Conservation (phyloP, 148 eudicot species). For the Agrostemma githago region DNA sequence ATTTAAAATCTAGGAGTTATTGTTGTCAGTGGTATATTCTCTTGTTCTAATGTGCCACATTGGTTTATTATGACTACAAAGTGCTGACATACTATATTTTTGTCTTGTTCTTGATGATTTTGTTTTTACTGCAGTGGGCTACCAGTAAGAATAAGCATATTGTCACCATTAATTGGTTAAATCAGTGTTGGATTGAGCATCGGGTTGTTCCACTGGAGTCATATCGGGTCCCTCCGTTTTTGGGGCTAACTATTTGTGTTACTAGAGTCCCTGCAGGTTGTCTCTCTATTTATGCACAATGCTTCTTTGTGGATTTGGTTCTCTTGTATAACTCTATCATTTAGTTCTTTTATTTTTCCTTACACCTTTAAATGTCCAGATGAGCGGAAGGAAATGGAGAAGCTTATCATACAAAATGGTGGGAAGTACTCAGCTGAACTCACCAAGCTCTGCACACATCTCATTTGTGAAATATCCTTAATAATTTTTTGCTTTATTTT, state of each 20-base stretch:
- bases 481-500: background rate
- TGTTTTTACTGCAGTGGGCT: conserved; percentile 71
- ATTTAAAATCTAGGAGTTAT: background rate
- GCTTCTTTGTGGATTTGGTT: conserved; percentile 4
- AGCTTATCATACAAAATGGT: conserved; percentile 73
- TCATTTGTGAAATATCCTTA: conserved; percentile 94
- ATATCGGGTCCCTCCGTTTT: conserved; percentile 76
- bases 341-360: background rate
- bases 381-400: conserved; percentile 87
- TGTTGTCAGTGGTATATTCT: conserved; percentile 1
- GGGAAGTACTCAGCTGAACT: conserved; percentile 97
- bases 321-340: background rate
- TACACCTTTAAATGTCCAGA: conserved; percentile 33
- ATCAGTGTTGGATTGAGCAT: conserved; percentile 98
- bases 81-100: background rate
- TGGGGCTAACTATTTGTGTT: conserved; percentile 76
- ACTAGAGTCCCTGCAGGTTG: conserved; percentile 84
- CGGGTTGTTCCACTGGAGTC: conserved; percentile 87
- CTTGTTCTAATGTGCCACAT: background rate
- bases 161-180: conserved; percentile 74
- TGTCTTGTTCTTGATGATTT: conserved; percentile 3
- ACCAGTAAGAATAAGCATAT: conserved; percentile 65
- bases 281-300: background rate
- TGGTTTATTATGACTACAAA: background rate
- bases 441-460: conserved; percentile 81